Base-by-base conservation (phyloP, 495 filamentous ascomycete species). In the Thozetella sp. region DNA sequence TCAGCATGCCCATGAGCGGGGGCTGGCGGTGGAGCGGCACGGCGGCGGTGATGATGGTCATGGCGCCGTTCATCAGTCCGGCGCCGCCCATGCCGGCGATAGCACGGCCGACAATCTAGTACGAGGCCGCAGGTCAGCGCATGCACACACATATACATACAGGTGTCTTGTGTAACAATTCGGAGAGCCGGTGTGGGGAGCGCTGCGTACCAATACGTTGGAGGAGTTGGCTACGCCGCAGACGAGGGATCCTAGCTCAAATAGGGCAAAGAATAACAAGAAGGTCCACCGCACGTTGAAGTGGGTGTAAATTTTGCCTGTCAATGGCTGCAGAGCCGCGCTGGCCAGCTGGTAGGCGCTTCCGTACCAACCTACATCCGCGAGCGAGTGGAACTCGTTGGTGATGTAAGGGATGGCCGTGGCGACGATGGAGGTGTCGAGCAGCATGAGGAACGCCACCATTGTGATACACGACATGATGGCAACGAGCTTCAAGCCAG, bases 301-400 rank as follows among this genome's bases (percentile, higher is more conserved):
- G 34, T 76, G 69, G 54, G 71, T 69, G 60, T 80, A 88, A 25
- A 87, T 69, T 37, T 75, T 78, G 43, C 83, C 83, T 34, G 72
- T 80, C n/a, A 83, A 65, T 1, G 82, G 78, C 34, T 82, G 76
- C n/a, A 84, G 68, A 22, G 74, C 72, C 13, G 78, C 76, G 45
- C 72, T 74, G 13, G 82, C 79, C 3, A 88, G 67, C 24, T 85
- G 70, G 63, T 87, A 87, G 12, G 73, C 68, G 53, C 67, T 75
- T 0, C 72, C 75, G 57, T 86, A 86, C 83, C 82, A 86, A 1
- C 66, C 70, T 11, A 86, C 72, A 55, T 86, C 82, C 0, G 57
- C 34, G 2, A 83, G 67, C 1, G 72, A 76, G 34, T 76, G 51
- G 63, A 84, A 83, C 2, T 80, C 75, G 53, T 72, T 67, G 1